Conservation (phyloP, 192 early-diverging fungal genomes). For the Coemansia sp. region DNA sequence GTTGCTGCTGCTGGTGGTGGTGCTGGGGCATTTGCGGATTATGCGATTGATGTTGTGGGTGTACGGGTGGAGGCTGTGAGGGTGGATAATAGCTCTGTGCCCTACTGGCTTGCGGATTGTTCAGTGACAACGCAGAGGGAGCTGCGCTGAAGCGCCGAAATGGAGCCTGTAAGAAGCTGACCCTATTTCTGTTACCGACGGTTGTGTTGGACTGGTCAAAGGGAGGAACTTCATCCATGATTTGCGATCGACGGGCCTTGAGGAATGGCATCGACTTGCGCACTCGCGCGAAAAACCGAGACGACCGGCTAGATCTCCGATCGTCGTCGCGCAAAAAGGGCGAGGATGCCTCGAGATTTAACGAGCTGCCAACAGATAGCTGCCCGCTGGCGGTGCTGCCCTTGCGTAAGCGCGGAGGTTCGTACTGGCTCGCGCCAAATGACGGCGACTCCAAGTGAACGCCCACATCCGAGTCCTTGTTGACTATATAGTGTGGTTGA, state of each 20-base stretch:
- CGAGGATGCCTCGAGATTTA: slow-evolving; percentile 52
- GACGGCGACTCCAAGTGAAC: slow-evolving; percentile 37
- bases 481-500: slow-evolving; percentile 26
- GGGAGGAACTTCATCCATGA: slow-evolving; percentile 39
- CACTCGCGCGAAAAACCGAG: slow-evolving; percentile 45
- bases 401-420: slow-evolving; percentile 49
- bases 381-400: slow-evolving; percentile 53
- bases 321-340: slow-evolving; percentile 52
- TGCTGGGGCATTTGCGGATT: not conserved
- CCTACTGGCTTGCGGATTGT: slow-evolving; percentile 12
- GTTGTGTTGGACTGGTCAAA: slow-evolving; percentile 43
- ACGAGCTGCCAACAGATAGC: slow-evolving; percentile 46
- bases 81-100: slow-evolving; percentile 36
- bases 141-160: slow-evolving; percentile 52
- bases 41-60: slow-evolving; percentile 1
- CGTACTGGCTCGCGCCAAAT: slow-evolving; percentile 55
- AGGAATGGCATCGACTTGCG: slow-evolving; percentile 58
- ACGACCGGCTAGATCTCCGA: slow-evolving; percentile 44
- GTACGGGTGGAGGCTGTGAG: slow-evolving; percentile 22
- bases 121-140: slow-evolving; percentile 42
- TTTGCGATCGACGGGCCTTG: slow-evolving; percentile 46
- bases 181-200: slow-evolving; percentile 36
- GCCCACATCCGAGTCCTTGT: slow-evolving; percentile 28
- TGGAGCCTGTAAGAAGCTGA: slow-evolving; percentile 49
- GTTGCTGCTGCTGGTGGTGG: slow-evolving; percentile 8